phyloP scores from a whole-genome alignment of 2,329 filamentous ascomycete species.

The Erysiphe pulchra region DNA sequence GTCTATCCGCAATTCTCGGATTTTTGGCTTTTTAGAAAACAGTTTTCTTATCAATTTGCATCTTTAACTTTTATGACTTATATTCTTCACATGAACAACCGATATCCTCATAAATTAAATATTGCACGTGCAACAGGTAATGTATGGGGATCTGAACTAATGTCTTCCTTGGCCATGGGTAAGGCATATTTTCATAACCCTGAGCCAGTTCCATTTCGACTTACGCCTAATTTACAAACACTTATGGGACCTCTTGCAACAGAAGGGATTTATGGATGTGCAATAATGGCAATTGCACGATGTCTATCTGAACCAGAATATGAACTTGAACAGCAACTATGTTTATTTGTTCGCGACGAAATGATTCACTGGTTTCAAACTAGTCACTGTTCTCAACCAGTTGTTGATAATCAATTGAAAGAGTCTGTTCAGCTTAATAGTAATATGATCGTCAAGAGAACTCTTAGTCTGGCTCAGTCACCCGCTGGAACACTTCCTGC shows the following conservation, averaged over 20 bases:
- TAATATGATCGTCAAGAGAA: conserved; percentile 77
- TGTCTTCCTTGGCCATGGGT: conserved; percentile 62
- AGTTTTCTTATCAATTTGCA: conserved; percentile 89
- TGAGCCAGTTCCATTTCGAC: conserved; percentile 86
- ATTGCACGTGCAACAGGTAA: conserved; percentile 73
- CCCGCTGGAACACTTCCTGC: conserved; percentile 57
- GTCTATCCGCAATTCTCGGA: conserved; percentile 75
- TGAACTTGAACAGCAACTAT: conserved; percentile 86
- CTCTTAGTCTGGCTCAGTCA: conserved; percentile 55
- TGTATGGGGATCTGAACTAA: conserved; percentile 86
- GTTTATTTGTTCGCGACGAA: conserved; percentile 87
- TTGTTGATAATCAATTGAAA: conserved; percentile 38
- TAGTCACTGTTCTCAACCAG: conserved; percentile 32
- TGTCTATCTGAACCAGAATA: conserved; percentile 72
- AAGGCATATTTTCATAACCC: conserved; percentile 86
- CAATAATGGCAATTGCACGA: conserved; percentile 86
- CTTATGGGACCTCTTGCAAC: conserved; percentile 89
- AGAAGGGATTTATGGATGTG: conserved; percentile 86
- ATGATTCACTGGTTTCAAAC: conserved; percentile 93
- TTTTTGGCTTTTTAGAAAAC: conserved; percentile 95
- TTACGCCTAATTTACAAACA: conserved; percentile 87
- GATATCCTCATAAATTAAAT: conserved; percentile 86
- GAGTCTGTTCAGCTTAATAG: conserved; percentile 64
- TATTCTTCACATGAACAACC: conserved; percentile 87
- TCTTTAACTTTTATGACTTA: conserved; percentile 97